Evolutionary conservation across 371 early-diverging fungal genomes (phyloP).

Genomic region (Mucor racemosus): DNA sequence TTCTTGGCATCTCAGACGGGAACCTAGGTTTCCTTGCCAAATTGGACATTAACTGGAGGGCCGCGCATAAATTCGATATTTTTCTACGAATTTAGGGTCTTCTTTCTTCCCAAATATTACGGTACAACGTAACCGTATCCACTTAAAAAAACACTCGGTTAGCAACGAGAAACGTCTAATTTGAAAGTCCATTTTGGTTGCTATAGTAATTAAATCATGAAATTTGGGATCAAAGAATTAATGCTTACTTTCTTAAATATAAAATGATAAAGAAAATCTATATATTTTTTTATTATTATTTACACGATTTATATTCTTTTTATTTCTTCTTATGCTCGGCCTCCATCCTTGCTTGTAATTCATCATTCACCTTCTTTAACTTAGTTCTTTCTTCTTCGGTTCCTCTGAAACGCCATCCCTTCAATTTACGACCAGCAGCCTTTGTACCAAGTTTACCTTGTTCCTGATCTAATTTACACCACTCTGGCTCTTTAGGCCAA

Average conservation of each 20-base stretch:
- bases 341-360: conserved; percentile 21
- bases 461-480: conserved; percentile 41
- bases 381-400: conserved; percentile 40
- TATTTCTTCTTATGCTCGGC: conserved; percentile 19
- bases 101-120: background rate
- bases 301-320: conserved; percentile 9
- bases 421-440: conserved; percentile 63
- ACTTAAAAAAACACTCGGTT: background rate
- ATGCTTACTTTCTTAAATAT: background rate
- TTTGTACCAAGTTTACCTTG: conserved; percentile 63
- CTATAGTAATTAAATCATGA: no score
- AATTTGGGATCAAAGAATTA: background rate
- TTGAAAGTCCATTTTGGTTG: background rate
- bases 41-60: background rate
- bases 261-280: background rate
- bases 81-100: background rate
- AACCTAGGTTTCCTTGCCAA: background rate
- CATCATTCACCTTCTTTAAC: conserved; percentile 33
- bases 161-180: background rate
- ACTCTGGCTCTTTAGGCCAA: conserved; percentile 76
- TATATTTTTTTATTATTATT: conserved; percentile 12
- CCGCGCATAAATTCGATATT: background rate
- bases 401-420: conserved; percentile 78
- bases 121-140: background rate
- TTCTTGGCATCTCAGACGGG: background rate